Evolutionary conservation across 2,329 filamentous ascomycete genomes (phyloP).

Genomic region (Tolypocladium sp.): DNA sequence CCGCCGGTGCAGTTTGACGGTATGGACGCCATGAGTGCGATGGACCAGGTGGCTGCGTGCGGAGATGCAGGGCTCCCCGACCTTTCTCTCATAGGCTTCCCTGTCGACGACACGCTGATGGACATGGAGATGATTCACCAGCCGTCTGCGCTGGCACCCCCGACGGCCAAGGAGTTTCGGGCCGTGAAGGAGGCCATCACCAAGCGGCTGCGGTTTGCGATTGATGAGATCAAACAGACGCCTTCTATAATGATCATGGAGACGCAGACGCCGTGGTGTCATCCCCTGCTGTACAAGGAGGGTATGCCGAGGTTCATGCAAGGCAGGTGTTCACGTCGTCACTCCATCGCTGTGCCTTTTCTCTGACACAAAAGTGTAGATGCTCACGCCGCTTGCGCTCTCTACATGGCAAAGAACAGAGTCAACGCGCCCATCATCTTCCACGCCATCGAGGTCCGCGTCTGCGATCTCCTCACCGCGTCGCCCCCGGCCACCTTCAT

Average conservation of each 20-base stretch:
- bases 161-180: slow-evolving; percentile 10
- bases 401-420: slow-evolving; percentile 40
- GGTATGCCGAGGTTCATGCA: slow-evolving; percentile 42
- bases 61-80: slow-evolving; percentile 7
- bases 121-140: slow-evolving; percentile 12
- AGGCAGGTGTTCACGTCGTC: slow-evolving; percentile 20
- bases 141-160: slow-evolving; percentile 11
- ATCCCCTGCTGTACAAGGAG: slow-evolving; percentile 39
- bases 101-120: slow-evolving; percentile 8
- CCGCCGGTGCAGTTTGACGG: not conserved
- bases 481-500: slow-evolving; percentile 17
- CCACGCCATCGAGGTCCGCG: slow-evolving; percentile 34
- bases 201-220: slow-evolving; percentile 29
- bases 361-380: slow-evolving; percentile 22
- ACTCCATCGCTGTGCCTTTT: not conserved
- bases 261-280: slow-evolving; percentile 43
- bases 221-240: slow-evolving; percentile 43
- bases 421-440: slow-evolving; percentile 38
- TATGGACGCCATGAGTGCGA: not conserved
- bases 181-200: slow-evolving; percentile 13
- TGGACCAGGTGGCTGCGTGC: not conserved
- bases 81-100: slow-evolving; percentile 5
- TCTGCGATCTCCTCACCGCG: slow-evolving; percentile 30
- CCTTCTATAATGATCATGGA: slow-evolving; percentile 37
- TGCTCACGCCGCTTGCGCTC: slow-evolving; percentile 40